Percentiles rank a stretch among this genome's conserved stretches.
phyloP scores from a whole-genome alignment of 352 stramenopile species.

The Albugo laibachii region DNA sequence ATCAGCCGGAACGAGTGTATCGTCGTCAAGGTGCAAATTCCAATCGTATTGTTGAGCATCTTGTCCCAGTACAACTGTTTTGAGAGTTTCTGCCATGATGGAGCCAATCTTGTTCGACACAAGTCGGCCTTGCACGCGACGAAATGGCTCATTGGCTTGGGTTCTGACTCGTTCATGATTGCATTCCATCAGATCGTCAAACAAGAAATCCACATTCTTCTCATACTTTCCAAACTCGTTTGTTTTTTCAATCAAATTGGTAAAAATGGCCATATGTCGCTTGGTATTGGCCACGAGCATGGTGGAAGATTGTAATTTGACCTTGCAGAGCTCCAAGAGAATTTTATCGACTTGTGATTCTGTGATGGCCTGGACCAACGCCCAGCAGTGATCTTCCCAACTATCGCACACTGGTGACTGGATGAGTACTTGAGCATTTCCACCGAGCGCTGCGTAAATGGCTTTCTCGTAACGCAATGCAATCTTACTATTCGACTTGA shows the following conservation, averaged over 20 bases:
- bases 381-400: slow-evolving; percentile 78
- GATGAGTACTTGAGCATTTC: slow-evolving; percentile 41
- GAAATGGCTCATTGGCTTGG: slow-evolving; percentile 48
- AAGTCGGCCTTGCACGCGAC: slow-evolving; percentile 62
- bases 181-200: slow-evolving; percentile 50
- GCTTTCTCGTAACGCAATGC: slow-evolving; percentile 56
- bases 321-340: slow-evolving; percentile 39
- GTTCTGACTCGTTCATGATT: slow-evolving; percentile 34
- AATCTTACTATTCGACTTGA: slow-evolving; percentile 47
- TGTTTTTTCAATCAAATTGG: slow-evolving; percentile 35
- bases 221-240: slow-evolving; percentile 60
- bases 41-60: slow-evolving; percentile 37
- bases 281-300: slow-evolving; percentile 45
- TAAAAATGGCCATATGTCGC: slow-evolving; percentile 35
- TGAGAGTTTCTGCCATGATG: slow-evolving; percentile 48
- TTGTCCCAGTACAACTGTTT: slow-evolving; percentile 23
- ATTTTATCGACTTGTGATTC: slow-evolving; percentile 55
- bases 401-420: slow-evolving; percentile 45
- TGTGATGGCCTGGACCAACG: slow-evolving; percentile 41
- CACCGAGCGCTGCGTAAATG: slow-evolving; percentile 60
- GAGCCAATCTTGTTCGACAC: slow-evolving; percentile 54
- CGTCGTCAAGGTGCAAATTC: slow-evolving; percentile 28
- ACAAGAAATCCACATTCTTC: slow-evolving; percentile 42
- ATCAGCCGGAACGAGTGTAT: slow-evolving; percentile 15
- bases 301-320: slow-evolving; percentile 56